Evolutionary conservation across 2,329 filamentous ascomycete species (phyloP), one percentile per base, ranked within the genome.

Genomic region (Didymella sp.): DNA sequence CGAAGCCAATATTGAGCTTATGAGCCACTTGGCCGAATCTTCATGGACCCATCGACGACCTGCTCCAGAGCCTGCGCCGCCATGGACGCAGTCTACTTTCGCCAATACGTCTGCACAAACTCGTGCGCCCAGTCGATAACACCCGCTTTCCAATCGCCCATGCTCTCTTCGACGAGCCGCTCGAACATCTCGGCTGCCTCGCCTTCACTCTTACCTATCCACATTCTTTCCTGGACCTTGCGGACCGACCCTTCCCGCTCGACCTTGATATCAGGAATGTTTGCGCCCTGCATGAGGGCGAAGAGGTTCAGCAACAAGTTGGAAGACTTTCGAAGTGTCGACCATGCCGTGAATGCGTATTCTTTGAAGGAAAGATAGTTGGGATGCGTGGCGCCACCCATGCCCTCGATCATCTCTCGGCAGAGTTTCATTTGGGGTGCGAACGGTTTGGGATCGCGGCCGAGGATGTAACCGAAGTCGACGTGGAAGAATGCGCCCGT

Each of bases 401-500:
- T 97, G 61, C 93, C 95, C 70, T 99, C 95, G 3, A 98, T 91
- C 95, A 99, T 99, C 73, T 99, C 94, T 67, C 93, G 94, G 72
- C 90, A 94, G 8, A 99, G 86, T 76, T 99, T 99, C 89, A 99
- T 96, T 49, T 94, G 87, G 0, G 95, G 95, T 0, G 95, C 94
- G 72, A 99, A 98, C 0, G 95, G 95, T 73, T 99, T 99, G 0
- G 95, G 95, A 67, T 99, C 95, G 37, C 95, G 90, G 17, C 95
- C 95, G 1, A 99, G 88, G 60, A 99, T 99, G 77, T 96, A 99
- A 38, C 96, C 95, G 70, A 99, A 99, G 76, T 99, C 95, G 27
- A 94, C 93, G 74, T 99, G 95, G 84, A 99, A 97, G 81, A 99
- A 99, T 76, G 96, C 92, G 4, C 87, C 95, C 65, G 93, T 89